Conservation (phyloP, 352 stramenopile species). For the Phytophthora uliginosa region DNA sequence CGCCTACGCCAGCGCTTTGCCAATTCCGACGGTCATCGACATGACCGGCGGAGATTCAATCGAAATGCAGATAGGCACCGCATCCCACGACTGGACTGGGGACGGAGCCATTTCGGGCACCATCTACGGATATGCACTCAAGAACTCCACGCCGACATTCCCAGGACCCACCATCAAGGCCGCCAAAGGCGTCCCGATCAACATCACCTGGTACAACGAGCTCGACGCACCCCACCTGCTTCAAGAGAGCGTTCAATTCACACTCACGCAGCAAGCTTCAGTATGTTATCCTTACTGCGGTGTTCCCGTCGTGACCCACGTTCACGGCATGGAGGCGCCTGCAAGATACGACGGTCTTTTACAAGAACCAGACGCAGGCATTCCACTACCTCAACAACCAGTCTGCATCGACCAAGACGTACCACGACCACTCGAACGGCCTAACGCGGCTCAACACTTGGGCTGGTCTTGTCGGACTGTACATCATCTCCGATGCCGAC, state of each 20-base stretch:
- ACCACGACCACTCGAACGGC: slow-evolving; percentile 69
- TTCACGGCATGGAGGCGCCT: slow-evolving; percentile 64
- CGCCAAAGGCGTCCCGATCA: slow-evolving; percentile 41
- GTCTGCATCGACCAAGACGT: slow-evolving; percentile 64
- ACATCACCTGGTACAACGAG: slow-evolving; percentile 57
- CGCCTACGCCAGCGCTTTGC: slow-evolving; percentile 45
- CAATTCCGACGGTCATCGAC: slow-evolving; percentile 55
- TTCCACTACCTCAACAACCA: slow-evolving; percentile 72
- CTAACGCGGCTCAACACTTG: slow-evolving; percentile 70
- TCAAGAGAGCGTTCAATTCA: slow-evolving; percentile 45
- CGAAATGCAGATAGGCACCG: slow-evolving; percentile 54
- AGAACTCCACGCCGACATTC: slow-evolving; percentile 42
- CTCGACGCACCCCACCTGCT: slow-evolving; percentile 52
- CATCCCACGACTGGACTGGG: slow-evolving; percentile 47
- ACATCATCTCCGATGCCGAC: slow-evolving; percentile 60
- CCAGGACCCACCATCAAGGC: slow-evolving; percentile 53
- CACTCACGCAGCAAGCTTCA: slow-evolving; percentile 40
- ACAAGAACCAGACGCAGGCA: slow-evolving; percentile 60
- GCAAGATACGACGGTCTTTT: slow-evolving; percentile 65
- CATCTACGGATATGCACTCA: slow-evolving; percentile 55
- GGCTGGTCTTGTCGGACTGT: slow-evolving; percentile 59
- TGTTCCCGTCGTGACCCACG: slow-evolving; percentile 59
- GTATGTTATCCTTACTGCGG: slow-evolving; percentile 67
- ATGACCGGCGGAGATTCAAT: slow-evolving; percentile 43
- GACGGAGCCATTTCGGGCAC: slow-evolving; percentile 35